phyloP scores from a whole-genome alignment of 2,329 filamentous ascomycete genomes.

The Ceratocystis ficicola region DNA sequence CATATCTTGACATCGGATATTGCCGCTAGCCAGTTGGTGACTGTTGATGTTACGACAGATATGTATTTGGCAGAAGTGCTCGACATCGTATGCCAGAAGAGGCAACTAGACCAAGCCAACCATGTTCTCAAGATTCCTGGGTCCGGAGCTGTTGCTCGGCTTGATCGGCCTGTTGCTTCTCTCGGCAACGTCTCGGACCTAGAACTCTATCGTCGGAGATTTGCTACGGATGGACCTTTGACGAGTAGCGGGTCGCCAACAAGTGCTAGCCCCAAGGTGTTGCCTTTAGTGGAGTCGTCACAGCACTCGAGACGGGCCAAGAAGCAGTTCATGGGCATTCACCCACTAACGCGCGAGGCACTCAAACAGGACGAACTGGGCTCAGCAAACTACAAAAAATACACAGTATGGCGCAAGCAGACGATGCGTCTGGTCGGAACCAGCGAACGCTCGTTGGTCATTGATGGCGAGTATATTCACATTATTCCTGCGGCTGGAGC shows the following conservation, averaged over 20 bases:
- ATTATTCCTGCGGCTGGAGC: slow-evolving; percentile 60
- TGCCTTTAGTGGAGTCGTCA: slow-evolving; percentile 33
- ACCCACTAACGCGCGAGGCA: slow-evolving; percentile 55
- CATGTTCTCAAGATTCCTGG: slow-evolving; percentile 68
- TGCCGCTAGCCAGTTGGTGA: slow-evolving; percentile 60
- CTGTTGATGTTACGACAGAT: slow-evolving; percentile 65
- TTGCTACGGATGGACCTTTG: slow-evolving; percentile 60
- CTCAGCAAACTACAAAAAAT: slow-evolving; percentile 56
- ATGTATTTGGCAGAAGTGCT: slow-evolving; percentile 75
- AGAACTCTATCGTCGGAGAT: slow-evolving; percentile 62
- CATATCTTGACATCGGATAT: slow-evolving; percentile 59
- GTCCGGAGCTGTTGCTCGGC: slow-evolving; percentile 60
- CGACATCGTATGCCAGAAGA: slow-evolving; percentile 63
- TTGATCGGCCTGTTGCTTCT: slow-evolving; percentile 67
- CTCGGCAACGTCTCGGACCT: slow-evolving; percentile 64
- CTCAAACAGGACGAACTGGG: slow-evolving; percentile 48
- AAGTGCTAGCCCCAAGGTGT: slow-evolving; percentile 56
- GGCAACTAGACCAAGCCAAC: slow-evolving; percentile 65
- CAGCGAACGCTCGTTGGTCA: slow-evolving; percentile 63
- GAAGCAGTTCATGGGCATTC: slow-evolving; percentile 39
- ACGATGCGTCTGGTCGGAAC: slow-evolving; percentile 67
- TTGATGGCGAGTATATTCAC: slow-evolving; percentile 78
- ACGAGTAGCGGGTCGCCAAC: slow-evolving; percentile 57
- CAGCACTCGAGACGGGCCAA: slow-evolving; percentile 32
- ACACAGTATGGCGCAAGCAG: slow-evolving; percentile 70